phyloP scores from a whole-genome alignment of 176 grass and related monocot species.

The Carex kokanica region DNA sequence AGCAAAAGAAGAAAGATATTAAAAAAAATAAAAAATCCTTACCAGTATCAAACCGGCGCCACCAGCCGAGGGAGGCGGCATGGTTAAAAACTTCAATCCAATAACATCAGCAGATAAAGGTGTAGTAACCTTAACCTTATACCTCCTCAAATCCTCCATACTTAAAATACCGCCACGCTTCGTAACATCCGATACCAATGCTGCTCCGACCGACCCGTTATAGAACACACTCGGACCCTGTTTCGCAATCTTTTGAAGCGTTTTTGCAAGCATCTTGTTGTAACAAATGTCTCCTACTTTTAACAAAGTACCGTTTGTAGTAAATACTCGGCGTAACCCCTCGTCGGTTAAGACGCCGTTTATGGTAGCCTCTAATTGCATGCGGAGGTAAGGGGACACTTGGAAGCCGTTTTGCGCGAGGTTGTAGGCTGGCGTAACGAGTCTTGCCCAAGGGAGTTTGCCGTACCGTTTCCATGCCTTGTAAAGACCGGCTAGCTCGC shows the following conservation, averaged over 20 bases:
- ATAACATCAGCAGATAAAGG: constrained; percentile 44
- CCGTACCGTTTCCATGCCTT: constrained; percentile 73
- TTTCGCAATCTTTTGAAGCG: constrained; percentile 43
- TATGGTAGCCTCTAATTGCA: constrained; percentile 60
- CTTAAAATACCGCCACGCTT: constrained; percentile 63
- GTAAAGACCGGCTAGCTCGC: constrained; percentile 65
- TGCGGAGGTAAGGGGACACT: constrained; percentile 70
- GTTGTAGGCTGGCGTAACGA: constrained; percentile 51
- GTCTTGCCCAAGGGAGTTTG: constrained; percentile 65
- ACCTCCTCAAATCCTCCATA: constrained; percentile 55
- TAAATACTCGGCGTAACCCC: constrained; percentile 50
- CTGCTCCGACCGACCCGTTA: constrained; percentile 37
- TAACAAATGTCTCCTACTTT: constrained; percentile 48
- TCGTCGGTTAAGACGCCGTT: constrained; percentile 51
- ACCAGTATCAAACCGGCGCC: constrained; percentile 83
- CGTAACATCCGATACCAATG: constrained; percentile 49
- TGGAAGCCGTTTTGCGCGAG: constrained; percentile 53
- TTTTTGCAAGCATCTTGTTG: constrained; percentile 48
- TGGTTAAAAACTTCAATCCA: constrained; percentile 58
- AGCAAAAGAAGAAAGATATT: background rate
- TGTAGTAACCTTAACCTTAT: constrained; percentile 53
- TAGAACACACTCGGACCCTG: constrained; percentile 61
- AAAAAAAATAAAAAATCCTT: constrained; percentile 17
- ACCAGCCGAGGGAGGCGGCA: constrained; percentile 86
- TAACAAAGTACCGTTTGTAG: constrained; percentile 51